Conservation (phyloP, 805 yeast species). For the Starmerella stigmatis region DNA sequence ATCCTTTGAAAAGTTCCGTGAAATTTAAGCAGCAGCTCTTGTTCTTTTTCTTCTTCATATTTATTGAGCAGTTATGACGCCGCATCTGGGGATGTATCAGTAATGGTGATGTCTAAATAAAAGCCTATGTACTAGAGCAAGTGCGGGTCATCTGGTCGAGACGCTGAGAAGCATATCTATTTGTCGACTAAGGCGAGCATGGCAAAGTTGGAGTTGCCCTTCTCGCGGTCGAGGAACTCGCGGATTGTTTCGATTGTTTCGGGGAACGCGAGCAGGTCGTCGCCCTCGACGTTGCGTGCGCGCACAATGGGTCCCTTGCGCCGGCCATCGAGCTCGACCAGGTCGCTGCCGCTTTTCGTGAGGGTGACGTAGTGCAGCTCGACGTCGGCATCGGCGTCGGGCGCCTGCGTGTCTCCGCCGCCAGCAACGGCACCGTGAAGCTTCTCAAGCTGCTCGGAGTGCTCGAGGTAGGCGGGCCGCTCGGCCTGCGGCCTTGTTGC, state of each 20-base stretch:
- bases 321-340: slow-evolving; percentile 86
- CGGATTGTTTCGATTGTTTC: slow-evolving; percentile 46
- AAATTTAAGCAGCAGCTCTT: too few species aligned
- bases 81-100: background rate
- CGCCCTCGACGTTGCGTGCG: background rate
- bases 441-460: slow-evolving; percentile 33
- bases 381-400: slow-evolving; percentile 37
- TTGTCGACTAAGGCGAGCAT: slow-evolving; percentile 46
- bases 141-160: too few species aligned
- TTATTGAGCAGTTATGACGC: background rate
- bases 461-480: slow-evolving; percentile 38
- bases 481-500: slow-evolving; percentile 28
- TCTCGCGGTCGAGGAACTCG: slow-evolving; percentile 47
- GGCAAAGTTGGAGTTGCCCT: slow-evolving; percentile 43
- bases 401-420: slow-evolving; percentile 33
- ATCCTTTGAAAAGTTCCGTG: too few species aligned
- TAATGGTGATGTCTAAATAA: background rate
- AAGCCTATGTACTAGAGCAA: too few species aligned
- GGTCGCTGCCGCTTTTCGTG: slow-evolving; percentile 40
- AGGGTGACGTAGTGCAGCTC: slow-evolving; percentile 73
- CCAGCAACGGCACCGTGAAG: slow-evolving; percentile 33
- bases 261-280: slow-evolving; percentile 34
- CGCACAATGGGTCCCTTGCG: slow-evolving; percentile 62
- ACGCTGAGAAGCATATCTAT: background rate
- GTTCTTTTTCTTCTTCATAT: too few species aligned